Evolutionary conservation across 2,329 filamentous ascomycete species (phyloP).

Genomic region (Lachnellula hyalina): DNA sequence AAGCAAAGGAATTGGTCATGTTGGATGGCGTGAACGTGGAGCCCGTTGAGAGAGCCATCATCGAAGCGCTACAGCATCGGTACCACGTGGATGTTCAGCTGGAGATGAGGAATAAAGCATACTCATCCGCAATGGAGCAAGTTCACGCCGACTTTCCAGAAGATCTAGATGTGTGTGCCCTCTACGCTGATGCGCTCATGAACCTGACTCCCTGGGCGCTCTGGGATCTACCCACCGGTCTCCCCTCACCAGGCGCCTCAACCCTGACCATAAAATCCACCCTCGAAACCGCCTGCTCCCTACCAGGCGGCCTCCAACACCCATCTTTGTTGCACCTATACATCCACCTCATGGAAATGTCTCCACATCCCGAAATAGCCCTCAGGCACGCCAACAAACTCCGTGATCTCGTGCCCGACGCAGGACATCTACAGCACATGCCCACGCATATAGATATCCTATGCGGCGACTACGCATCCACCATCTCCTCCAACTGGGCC

Average conservation of each 20-base stretch:
- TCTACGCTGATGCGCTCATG: constrained; percentile 62
- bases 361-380: constrained; percentile 56
- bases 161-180: constrained; percentile 57
- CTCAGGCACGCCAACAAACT: constrained; percentile 56
- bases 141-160: constrained; percentile 47
- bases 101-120: constrained; percentile 50
- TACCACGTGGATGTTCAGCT: constrained; percentile 49
- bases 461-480: constrained; percentile 63
- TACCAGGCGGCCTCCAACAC: constrained; percentile 48
- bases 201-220: constrained; percentile 60
- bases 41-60: constrained; percentile 55
- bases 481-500: constrained; percentile 60
- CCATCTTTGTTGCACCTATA: constrained; percentile 70
- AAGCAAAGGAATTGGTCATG: constrained; percentile 36
- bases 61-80: constrained; percentile 55
- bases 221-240: constrained; percentile 55
- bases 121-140: constrained; percentile 55
- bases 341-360: constrained; percentile 77
- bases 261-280: constrained; percentile 54
- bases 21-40: constrained; percentile 31
- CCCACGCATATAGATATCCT: constrained; percentile 71
- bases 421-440: constrained; percentile 71
- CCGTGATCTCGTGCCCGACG: constrained; percentile 60
- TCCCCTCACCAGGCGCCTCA: constrained; percentile 48
- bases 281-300: constrained; percentile 52